phyloP scores from a whole-genome alignment of 1,284 basidiomycete species.

The Leccinum cinnamomeum region DNA sequence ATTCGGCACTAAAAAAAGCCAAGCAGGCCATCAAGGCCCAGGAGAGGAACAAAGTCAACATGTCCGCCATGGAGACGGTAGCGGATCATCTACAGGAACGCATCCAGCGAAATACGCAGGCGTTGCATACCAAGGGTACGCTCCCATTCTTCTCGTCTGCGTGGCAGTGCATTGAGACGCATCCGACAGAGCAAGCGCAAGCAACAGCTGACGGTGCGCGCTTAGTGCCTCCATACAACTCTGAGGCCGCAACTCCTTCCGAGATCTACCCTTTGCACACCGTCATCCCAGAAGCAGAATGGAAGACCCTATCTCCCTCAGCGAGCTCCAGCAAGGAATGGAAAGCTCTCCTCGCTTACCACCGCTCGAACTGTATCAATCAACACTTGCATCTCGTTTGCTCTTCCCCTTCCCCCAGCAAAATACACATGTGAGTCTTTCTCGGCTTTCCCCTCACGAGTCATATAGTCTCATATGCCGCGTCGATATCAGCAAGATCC shows the following conservation, averaged over 20 bases:
- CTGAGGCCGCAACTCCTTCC: constrained; percentile 60
- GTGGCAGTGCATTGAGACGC: background rate
- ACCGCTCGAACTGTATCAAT: constrained; percentile 68
- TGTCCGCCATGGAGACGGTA: constrained; percentile 80
- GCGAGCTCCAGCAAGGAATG: constrained; percentile 51
- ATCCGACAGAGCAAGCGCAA: constrained; percentile 59
- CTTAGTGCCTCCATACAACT: constrained; percentile 75
- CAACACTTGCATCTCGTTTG: constrained; percentile 51
- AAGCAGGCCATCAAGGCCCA: constrained; percentile 80
- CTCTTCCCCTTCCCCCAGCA: constrained; percentile 49
- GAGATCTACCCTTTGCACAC: constrained; percentile 77
- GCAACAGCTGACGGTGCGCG: constrained; percentile 58
- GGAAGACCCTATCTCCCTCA: constrained; percentile 60
- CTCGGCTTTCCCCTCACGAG: background rate
- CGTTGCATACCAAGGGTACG: constrained; percentile 67
- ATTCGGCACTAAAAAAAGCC: constrained; percentile 91
- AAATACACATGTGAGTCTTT: constrained; percentile 52
- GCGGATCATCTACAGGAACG: constrained; percentile 76
- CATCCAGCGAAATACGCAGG: constrained; percentile 70
- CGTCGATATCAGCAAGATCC: constrained; percentile 55
- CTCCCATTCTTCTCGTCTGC: constrained; percentile 5
- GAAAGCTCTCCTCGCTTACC: constrained; percentile 57
- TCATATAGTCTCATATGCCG: background rate
- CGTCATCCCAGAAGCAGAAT: constrained; percentile 77
- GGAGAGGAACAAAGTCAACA: constrained; percentile 87